phyloP scores from a whole-genome alignment of 2,329 filamentous ascomycete genomes.

The Davidsoniella virescens region DNA sequence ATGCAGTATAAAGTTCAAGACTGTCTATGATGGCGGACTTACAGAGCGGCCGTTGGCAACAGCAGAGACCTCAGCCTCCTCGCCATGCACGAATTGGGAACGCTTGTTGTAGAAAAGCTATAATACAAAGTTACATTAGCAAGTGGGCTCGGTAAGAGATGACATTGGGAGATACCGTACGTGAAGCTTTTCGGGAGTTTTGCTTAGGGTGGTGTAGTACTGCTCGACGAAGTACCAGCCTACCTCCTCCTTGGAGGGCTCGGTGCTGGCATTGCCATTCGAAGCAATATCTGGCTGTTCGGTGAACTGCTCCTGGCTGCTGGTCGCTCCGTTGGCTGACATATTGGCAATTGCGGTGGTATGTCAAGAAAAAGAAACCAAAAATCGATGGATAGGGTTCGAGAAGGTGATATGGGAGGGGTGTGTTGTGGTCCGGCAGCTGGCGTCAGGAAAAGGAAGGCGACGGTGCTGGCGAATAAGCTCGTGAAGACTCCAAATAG shows the following conservation, averaged over 20 bases:
- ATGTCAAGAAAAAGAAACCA: conserved; percentile 1
- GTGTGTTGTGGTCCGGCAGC: background rate
- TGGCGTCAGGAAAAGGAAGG: background rate
- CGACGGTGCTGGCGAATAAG: background rate
- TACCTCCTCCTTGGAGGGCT: conserved; percentile 73
- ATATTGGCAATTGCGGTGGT: conserved; percentile 22
- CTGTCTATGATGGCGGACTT: conserved; percentile 5
- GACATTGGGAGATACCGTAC: conserved; percentile 22
- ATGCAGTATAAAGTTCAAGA: no score
- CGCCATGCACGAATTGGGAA: conserved; percentile 85
- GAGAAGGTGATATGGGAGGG: background rate
- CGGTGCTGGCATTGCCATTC: conserved; percentile 20
- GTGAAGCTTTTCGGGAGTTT: conserved; percentile 82
- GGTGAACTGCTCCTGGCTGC: conserved; percentile 27
- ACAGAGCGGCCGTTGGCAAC: conserved; percentile 82
- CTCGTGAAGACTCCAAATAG: background rate
- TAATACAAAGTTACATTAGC: background rate
- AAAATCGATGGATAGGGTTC: conserved; percentile 1
- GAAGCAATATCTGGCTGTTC: conserved; percentile 16
- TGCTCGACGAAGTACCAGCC: conserved; percentile 99
- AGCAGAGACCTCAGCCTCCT: conserved; percentile 74
- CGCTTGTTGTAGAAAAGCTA: conserved; percentile 90
- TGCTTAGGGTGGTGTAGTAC: conserved; percentile 96
- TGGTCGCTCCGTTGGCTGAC: conserved; percentile 41
- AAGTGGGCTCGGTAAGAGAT: background rate